These are phyloP conservation scores for Lithospermum erythrorhizon DNA, from an alignment of 257 asterid genomes.

Conservation along the genomic window DNA sequence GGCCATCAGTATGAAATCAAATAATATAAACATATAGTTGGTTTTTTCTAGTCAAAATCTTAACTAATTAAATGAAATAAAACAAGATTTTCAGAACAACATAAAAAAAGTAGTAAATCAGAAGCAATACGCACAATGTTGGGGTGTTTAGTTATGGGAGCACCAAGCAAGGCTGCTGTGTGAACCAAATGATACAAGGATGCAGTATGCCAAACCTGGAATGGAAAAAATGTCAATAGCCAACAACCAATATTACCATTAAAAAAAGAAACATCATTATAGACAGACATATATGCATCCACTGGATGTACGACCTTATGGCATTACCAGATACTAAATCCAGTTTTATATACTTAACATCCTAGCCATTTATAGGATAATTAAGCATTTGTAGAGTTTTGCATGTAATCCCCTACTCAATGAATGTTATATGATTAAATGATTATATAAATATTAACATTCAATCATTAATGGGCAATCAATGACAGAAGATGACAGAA, in stretches of 20 bases:
- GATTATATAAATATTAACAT: no score
- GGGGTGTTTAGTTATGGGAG: conserved; percentile 58
- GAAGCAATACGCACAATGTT: conserved; percentile 45
- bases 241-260: background rate
- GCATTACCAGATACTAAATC: no score
- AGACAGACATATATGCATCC: background rate
- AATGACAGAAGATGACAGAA: no score
- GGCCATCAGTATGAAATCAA: no score
- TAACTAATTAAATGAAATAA: background rate
- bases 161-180: conserved; percentile 78
- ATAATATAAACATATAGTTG: background rate
- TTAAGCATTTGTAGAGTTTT: no score
- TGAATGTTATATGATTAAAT: no score
- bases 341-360: no score
- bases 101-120: background rate
- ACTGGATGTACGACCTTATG: background rate
- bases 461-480: no score
- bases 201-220: conserved; percentile 84
- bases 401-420: no score
- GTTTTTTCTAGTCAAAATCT: background rate
- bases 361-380: no score
- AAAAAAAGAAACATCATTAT: background rate
- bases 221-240: background rate
- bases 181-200: conserved; percentile 75
- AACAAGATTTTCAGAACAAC: background rate